Evolutionary conservation across 2,329 filamentous ascomycete species (phyloP).

Genomic region (Magnaporthiopsis rhizophila): DNA sequence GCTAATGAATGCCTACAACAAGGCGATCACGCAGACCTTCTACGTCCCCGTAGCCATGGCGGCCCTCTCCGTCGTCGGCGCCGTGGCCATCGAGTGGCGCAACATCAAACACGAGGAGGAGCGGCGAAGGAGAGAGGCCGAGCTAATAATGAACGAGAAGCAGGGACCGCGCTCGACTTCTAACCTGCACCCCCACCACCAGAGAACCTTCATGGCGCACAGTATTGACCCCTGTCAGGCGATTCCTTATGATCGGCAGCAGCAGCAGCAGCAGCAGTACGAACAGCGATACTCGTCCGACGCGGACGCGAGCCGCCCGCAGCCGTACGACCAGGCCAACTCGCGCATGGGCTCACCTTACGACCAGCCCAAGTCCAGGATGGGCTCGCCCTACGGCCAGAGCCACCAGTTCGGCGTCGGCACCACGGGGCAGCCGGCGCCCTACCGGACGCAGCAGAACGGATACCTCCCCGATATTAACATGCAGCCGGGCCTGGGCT

Average conservation of each 20-base stretch:
- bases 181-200: not conserved
- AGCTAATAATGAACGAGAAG: slow-evolving; percentile 2
- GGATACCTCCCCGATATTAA: not conserved
- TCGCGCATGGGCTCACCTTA: slow-evolving; percentile 3
- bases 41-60: slow-evolving; percentile 50
- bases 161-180: slow-evolving; percentile 1
- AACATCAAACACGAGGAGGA: slow-evolving; percentile 28
- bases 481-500: slow-evolving; percentile 1
- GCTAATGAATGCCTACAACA: slow-evolving; percentile 45
- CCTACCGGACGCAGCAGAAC: slow-evolving; percentile 6
- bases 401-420: slow-evolving; percentile 3
- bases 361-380: slow-evolving; percentile 3
- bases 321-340: slow-evolving; percentile 5
- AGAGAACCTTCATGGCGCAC: not conserved
- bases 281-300: not conserved
- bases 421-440: not conserved
- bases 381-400: slow-evolving; percentile 5
- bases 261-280: slow-evolving; percentile 1
- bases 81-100: slow-evolving; percentile 52
- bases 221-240: not conserved
- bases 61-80: slow-evolving; percentile 44
- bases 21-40: slow-evolving; percentile 49
- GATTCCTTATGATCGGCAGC: not conserved
- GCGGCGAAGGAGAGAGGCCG: slow-evolving; percentile 11
- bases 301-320: not conserved